These are phyloP conservation scores for Cryptosporidium canis DNA, from an alignment of 169 alveolate species.

Conservation along the genomic window DNA sequence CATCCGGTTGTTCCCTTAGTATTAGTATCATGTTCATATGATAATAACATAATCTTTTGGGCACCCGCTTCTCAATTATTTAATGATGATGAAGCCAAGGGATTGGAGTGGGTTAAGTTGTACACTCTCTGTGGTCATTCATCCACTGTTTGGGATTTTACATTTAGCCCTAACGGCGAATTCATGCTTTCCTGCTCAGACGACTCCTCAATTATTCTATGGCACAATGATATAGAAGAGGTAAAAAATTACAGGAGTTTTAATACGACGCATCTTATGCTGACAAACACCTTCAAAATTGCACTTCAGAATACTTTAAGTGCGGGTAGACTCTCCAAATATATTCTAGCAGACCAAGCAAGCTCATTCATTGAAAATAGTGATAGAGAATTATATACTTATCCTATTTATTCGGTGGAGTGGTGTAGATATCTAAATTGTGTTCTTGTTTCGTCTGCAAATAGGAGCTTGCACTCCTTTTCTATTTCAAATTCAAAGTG, in stretches of 20 bases:
- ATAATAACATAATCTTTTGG: slow-evolving; percentile 79
- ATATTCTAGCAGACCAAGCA: slow-evolving; percentile 30
- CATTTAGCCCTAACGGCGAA: slow-evolving; percentile 40
- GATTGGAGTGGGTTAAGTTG: slow-evolving; percentile 35
- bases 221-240: not conserved
- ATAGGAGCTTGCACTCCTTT: slow-evolving; percentile 11
- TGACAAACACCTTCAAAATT: slow-evolving; percentile 9
- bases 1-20: slow-evolving; percentile 76
- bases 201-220: slow-evolving; percentile 36
- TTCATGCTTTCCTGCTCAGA: slow-evolving; percentile 48
- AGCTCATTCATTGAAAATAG: not conserved
- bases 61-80: slow-evolving; percentile 20
- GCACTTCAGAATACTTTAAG: not conserved
- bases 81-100: not conserved
- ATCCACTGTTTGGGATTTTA: slow-evolving; percentile 70
- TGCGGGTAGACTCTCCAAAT: slow-evolving; percentile 1
- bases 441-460: slow-evolving; percentile 45
- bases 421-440: slow-evolving; percentile 66
- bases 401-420: slow-evolving; percentile 56
- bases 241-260: not conserved
- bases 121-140: slow-evolving; percentile 53
- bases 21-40: slow-evolving; percentile 85
- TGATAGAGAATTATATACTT: slow-evolving; percentile 1
- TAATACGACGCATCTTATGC: not conserved
- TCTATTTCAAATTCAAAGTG: not conserved